These are phyloP conservation scores for Trifolium subterraneum DNA, from an alignment of 306 rosid genomes.

Conservation along the genomic window DNA sequence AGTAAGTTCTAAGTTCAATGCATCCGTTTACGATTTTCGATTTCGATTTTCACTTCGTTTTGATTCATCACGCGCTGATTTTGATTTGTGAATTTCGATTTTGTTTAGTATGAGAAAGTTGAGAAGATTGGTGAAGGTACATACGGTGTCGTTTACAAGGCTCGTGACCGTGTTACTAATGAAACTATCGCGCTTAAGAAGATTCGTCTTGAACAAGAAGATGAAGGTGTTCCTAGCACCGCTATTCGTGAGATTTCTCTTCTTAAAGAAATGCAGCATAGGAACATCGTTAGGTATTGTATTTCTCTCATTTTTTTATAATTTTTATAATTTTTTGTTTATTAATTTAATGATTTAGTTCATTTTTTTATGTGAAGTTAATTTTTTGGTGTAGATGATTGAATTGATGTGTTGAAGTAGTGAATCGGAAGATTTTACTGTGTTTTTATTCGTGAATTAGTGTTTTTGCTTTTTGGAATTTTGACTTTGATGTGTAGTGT, in stretches of 20 bases:
- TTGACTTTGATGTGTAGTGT: not conserved
- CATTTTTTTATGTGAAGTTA: not conserved
- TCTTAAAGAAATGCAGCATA: constrained; percentile 88
- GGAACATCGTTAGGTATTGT: constrained; percentile 81
- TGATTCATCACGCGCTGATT: constrained; percentile 21
- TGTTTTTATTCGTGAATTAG: not conserved
- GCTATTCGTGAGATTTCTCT: constrained; percentile 93
- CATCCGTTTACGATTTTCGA: not conserved
- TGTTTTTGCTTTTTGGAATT: constrained; percentile 33
- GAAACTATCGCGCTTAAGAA: constrained; percentile 88
- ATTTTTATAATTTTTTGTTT: not conserved
- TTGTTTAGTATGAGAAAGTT: constrained; percentile 78
- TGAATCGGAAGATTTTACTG: not conserved
- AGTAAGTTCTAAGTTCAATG: constrained; percentile 39
- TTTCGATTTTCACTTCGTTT: not conserved
- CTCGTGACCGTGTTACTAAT: constrained; percentile 78
- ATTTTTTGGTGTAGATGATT: not conserved
- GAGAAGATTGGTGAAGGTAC: constrained; percentile 97
- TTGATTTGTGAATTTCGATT: constrained; percentile 22
- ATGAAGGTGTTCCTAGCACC: constrained; percentile 92
- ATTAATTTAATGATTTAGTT: not conserved
- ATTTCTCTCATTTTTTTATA: not conserved
- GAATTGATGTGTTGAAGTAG: constrained; percentile 16
- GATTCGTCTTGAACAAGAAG: constrained; percentile 93
- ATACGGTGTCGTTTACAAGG: constrained; percentile 93